Evolutionary conservation across 1,284 basidiomycete genomes (phyloP), one percentile per base, ranked within the genome.

Genomic region (Porogramme epimiltina): DNA sequence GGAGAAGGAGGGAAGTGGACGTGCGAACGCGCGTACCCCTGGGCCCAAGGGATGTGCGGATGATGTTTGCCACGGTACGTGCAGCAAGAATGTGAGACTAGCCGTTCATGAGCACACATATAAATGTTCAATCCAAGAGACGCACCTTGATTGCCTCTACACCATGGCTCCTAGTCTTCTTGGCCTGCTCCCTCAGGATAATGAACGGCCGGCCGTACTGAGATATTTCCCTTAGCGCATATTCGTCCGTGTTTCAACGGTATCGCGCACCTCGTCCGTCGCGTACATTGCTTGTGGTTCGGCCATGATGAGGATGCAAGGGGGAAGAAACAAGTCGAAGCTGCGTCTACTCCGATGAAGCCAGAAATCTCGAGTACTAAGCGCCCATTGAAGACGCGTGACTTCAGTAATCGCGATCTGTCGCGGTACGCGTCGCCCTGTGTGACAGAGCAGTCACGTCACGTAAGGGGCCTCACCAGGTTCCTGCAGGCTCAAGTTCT

Each of bases 191-290:
- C 42, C 95, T 85, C 54, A 98, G 82, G 71, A 99, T 96, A 71
- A 99, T 98, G 73, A 98, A 98, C 23, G 96, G 96, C 43, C 95
- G 80, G 42, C 95, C 95, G 73, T 95, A 97, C 93, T 96, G 61
- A 9, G 59, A 16, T 44, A 31, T 4, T 3, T 33, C 25, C n/a
- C n/a, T 45, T 25, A 41, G 33, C 34, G 18, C 20, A 24, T 18
- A 58, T 2, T 41, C 16, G 28, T 4, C 41, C 61, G 25, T 19
- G 10, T 8, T n/a, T 43, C 26, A 9, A 26, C 20, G 26, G 18
- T 20, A 9, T 11, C 13, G 11, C 71, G 43, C 63, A 93, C 93
- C 82, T 96, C 93, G 72, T 96, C 93, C 19, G 91, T 93, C 45
- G 93, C 83, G 68, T 95, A 96, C 46, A 95, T 85, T 47, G 93